Base-by-base conservation (phyloP, 768 basidiomycete genomes). In the Lanmaoa pseudosensibilis region DNA sequence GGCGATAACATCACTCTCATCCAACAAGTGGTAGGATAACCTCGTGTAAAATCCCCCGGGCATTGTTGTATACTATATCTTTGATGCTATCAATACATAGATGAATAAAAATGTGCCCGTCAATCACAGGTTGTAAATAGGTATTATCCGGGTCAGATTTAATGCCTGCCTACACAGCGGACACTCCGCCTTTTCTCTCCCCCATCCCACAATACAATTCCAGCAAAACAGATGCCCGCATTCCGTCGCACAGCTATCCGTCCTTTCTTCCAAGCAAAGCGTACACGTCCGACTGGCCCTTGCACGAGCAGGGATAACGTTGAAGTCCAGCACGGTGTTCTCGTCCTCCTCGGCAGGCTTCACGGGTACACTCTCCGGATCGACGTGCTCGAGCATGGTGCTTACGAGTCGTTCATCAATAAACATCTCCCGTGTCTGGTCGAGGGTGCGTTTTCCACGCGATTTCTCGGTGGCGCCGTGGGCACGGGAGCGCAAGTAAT, bases 1-100 rank as follows among this genome's bases (percentile, higher is more conserved):
- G 96, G 96, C 56, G 96, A 98, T 71, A 97, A 95, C 71, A 98
- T 98, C 69, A 98, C 96, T n/a, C 83, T 95, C 52, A 96, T 98
- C 70, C 93, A 96, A 69, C 90, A 87, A 74, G 61, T 77, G 30
- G 70, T 68, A 67, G 76, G 60, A 73, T 44, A 32, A 43, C 39
- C 30, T 32, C 19, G 46, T 47, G 32, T 55, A 69, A 60, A 65
- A 68, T 18, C 19, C 30, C 45, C 38, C 43, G 50, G 46, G 36
- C 23, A 50, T 43, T 46, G 46, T 16, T 67, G 68, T 70, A 71
- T 48, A 60, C 62, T 71, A 61, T 34, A 23, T 46, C 30, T 23
- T 30, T 32, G 51, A 49, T 53, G 30, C 13, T 39, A 49, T 41
- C 50, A 54, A 54, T 58, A 34, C 38, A 41, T 48, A 25, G 46